Conservation (phyloP, 2,329 filamentous ascomycete species). For the Diaporthe eres region DNA sequence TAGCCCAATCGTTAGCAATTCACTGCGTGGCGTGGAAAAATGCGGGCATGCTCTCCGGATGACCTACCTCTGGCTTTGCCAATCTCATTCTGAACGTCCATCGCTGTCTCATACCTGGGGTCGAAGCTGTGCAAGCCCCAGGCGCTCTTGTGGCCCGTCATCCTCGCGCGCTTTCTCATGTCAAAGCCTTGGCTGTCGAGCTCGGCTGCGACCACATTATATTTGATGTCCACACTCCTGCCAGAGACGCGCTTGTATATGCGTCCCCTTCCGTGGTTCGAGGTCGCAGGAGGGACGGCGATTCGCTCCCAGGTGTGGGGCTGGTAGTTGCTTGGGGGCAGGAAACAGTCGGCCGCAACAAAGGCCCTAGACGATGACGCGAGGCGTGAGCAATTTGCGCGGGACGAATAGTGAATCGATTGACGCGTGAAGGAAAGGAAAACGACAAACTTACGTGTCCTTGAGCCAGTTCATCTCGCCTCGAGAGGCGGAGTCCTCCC, state of each 20-base stretch:
- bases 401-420: background rate
- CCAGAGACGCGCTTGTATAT: conserved; percentile 52
- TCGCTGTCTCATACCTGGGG: conserved; percentile 31
- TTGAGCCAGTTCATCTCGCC: conserved; percentile 35
- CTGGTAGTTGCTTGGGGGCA: conserved; percentile 43
- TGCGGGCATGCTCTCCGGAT: background rate
- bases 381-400: conserved; percentile 7
- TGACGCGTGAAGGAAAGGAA: background rate
- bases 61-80: conserved; percentile 47
- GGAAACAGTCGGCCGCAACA: conserved; percentile 46
- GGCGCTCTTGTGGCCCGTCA: conserved; percentile 48
- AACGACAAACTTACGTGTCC: conserved; percentile 30
- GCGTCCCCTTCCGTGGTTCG: conserved; percentile 41
- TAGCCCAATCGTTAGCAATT: background rate
- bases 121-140: conserved; percentile 53
- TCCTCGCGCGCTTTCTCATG: conserved; percentile 53
- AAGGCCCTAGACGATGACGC: conserved; percentile 36
- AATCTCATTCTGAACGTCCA: conserved; percentile 43
- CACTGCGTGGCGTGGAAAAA: too few species aligned
- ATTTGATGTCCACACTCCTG: conserved; percentile 33
- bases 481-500: background rate
- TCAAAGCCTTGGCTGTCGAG: conserved; percentile 51
- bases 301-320: conserved; percentile 51
- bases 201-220: conserved; percentile 47
- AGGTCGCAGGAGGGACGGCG: conserved; percentile 44